Evolutionary conservation across 352 stramenopile species (phyloP), one percentile per base, ranked within the genome.

Genomic region (Thalassiosira hispida): DNA sequence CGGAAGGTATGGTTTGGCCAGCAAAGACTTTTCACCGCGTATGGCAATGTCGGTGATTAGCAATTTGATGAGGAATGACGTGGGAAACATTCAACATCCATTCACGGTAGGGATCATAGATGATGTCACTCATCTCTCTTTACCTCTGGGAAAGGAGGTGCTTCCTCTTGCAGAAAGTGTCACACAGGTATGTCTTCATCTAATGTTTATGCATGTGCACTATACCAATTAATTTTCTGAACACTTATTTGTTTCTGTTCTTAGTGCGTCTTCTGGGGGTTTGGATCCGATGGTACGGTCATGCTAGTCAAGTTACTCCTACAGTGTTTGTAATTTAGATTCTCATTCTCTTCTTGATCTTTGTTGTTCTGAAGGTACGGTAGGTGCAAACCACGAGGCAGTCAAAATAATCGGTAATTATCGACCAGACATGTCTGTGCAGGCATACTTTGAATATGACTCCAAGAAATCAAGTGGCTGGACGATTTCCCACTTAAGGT

Each of bases 241-340:
- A n/a, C n/a, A n/a, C n/a, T n/a, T n/a, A n/a, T n/a, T n/a, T n/a
- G n/a, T n/a, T n/a, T n/a, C n/a, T n/a, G n/a, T n/a, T n/a, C n/a
- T n/a, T n/a, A n/a, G 79, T 97, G 94, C 81, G 86, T 97, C 55
- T 95, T 97, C 75, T 97, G 90, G 83, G 93, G 94, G 40, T 96
- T 95, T 74, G 93, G 94, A 40, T 93, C 91, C 52, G 84, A 94
- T 33, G 87, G 91, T 20, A 7, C 5, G 6, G 18, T 53, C 5
- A 14, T 23, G 94, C 11, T 42, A 42, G 5, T 42, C 5, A 42
- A 11, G 33, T 42, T 42, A 11, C 11, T n/a, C n/a, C n/a, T n/a
- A n/a, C n/a, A n/a, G n/a, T n/a, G n/a, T n/a, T n/a, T n/a, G n/a
- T n/a, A n/a, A n/a, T 42, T 42, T 42, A 5, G 5, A 11, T 42